Base-by-base conservation (phyloP, 257 asterid genomes). In the Eustoma russellianum region DNA sequence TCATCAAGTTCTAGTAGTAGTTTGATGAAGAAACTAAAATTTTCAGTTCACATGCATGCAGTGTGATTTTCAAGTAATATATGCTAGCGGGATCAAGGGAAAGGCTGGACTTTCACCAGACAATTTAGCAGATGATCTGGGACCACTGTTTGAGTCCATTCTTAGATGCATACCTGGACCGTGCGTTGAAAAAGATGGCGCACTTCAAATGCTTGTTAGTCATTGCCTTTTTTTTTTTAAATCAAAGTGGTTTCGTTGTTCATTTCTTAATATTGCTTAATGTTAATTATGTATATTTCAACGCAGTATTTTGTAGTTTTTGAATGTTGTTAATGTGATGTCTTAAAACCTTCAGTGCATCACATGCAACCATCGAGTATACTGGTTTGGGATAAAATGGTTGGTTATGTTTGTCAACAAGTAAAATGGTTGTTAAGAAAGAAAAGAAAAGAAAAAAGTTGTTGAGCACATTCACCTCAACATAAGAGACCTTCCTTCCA, bases 41-140 rank as follows among this genome's bases (percentile, higher is more conserved):
- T 41, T 59, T 11, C 33, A 34, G 48, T 48, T 50, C 43, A 55
- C 52, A 62, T 48, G 57, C 18, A 28, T 77, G 72, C 88, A 92
- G 99, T 92, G 99, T 78, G 99, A 92, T 81, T 92, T 92, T 70
- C 97, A 92, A 82, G 95, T 81, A 64, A 83, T 92, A 61, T 92
- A 88, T 57, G 97, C 99, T 6, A 88, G 99, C 60, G 99, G 99
- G 68, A 77, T 92, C 79, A 85, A 81, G 63, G 99, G 97, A 68
- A 77, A 70, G 74, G 94, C 99, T 24, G 99, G 99, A 41, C 88
- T 88, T 74, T 75, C 94, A 65, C 82, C 97, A 15, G 99, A 92
- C 53, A 79, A 74, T 62, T 70, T 92, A 75, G 91, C 76, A 1
- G 85, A 85, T 9, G 99, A 92, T 71, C 94, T 92, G 66, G 98